Conservation (phyloP, 2,329 filamentous ascomycete species). For the Venturia aucupariae region DNA sequence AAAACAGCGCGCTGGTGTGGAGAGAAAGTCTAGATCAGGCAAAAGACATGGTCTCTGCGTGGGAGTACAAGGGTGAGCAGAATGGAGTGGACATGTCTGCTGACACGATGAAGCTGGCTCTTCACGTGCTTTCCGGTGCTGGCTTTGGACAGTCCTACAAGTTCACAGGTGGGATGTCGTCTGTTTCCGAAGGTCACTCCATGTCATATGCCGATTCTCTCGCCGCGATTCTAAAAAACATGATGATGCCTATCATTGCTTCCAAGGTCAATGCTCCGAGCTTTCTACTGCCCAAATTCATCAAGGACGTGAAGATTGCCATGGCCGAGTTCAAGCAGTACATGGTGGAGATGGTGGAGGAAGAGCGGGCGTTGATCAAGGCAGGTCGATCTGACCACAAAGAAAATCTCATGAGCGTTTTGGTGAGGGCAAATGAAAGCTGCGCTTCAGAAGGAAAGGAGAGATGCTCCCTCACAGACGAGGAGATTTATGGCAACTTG, state of each 20-base stretch:
- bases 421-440: constrained; percentile 6
- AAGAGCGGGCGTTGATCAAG: constrained; percentile 2
- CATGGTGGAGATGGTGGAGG: constrained; percentile 11
- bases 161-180: background rate
- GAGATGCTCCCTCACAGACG: background rate
- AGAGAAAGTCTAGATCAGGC: background rate
- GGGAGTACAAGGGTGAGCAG: background rate
- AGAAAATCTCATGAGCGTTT: constrained; percentile 9
- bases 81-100: background rate
- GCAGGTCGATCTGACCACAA: background rate
- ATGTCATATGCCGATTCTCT: constrained; percentile 4
- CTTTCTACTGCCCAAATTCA: constrained; percentile 5
- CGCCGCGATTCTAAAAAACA: background rate
- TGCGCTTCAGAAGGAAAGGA: constrained; percentile 8
- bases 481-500: constrained; percentile 13
- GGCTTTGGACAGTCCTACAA: constrained; percentile 8
- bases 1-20: constrained; percentile 10
- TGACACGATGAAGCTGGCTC: constrained; percentile 9
- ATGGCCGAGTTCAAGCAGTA: constrained; percentile 12
- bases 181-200: background rate
- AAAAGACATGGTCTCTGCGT: background rate
- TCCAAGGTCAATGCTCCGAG: background rate
- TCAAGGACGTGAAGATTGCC: background rate
- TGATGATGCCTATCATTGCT: constrained; percentile 7
- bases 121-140: constrained; percentile 5